Base-by-base conservation (phyloP, 495 filamentous ascomycete genomes). In the Neurospora sp. region DNA sequence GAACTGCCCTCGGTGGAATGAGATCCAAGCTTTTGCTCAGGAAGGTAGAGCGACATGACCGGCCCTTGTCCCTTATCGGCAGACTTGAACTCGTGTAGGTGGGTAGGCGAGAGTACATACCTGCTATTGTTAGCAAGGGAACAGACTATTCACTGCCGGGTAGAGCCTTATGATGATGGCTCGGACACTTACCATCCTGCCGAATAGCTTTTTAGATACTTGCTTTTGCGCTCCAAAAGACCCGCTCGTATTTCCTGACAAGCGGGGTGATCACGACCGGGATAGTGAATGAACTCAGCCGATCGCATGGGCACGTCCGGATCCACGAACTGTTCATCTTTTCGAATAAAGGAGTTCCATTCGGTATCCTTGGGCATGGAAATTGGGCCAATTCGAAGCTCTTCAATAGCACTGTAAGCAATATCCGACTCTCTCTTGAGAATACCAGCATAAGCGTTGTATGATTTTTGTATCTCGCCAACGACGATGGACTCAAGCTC, bases 31-130 rank as follows among this genome's bases (percentile, higher is more conserved):
- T 96, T 97, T 79, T 98, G 96, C 74, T 98, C 96, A 3, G 92
- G 92, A 5, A 99, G 90, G 80, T 94, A 96, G 46, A 99, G 86
- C 37, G 96, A 98, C 96, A 99, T 98, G 80, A 98, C 89, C 3
- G 96, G 96, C 40, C 84, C 84, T 72, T 86, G 84, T 4, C 83
- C 84, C 79, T 89, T 89, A 70, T 89, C 87, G 62, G 94, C 92
- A 18, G 93, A 96, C 80, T 96, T 98, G 89, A 98, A 99, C 79
- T 99, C 96, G 82, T 99, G 96, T 2, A 99, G 87, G 81, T 99
- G 96, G 42, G 96, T 98, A 27, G 96, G 93, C 73, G 96, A 97
- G 73, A 99, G 83, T 11, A 98, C 94, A 82, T 98, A 99, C 94
- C 94, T 96, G 73, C 37, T n/a, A 66, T 62, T 70, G 77, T 86